Conservation (phyloP, 2,329 filamentous ascomycete species). For the Xylaria multiplex region DNA sequence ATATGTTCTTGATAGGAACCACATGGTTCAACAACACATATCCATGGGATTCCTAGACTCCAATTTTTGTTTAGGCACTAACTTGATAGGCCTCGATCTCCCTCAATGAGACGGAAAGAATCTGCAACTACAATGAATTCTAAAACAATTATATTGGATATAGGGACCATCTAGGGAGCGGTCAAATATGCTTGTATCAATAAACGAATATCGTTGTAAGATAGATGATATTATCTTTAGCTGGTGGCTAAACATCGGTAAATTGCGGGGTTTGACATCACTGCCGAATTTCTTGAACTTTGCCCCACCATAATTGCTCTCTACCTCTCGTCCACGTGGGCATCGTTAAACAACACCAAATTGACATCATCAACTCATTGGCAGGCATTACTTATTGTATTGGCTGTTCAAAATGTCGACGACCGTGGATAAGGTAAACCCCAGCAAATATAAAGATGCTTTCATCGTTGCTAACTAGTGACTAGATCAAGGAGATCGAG, state of each 20-base stretch:
- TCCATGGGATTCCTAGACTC: too few species aligned
- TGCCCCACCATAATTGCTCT: slow-evolving; percentile 38
- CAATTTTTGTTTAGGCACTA: too few species aligned
- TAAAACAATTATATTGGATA: too few species aligned
- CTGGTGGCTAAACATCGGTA: slow-evolving; percentile 41
- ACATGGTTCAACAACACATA: too few species aligned
- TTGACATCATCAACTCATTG: neutral
- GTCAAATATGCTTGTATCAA: neutral
- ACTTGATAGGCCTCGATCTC: too few species aligned
- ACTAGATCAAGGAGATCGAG: slow-evolving; percentile 95
- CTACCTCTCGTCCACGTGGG: slow-evolving; percentile 15
- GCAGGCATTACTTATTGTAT: neutral
- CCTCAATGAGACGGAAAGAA: too few species aligned
- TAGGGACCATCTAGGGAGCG: neutral
- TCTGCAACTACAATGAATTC: too few species aligned
- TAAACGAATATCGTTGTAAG: slow-evolving; percentile 21
- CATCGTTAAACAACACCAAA: slow-evolving; percentile 11
- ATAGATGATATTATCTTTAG: neutral
- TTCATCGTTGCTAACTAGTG: slow-evolving; percentile 48
- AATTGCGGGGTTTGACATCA: slow-evolving; percentile 44
- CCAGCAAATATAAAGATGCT: slow-evolving; percentile 31
- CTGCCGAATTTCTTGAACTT: slow-evolving; percentile 38
- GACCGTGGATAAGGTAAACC: slow-evolving; percentile 89
- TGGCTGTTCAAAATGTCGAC: slow-evolving; percentile 81
- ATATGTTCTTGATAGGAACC: too few species aligned